Conservation (phyloP, 805 yeast genomes). For the Barnettozyma siamensis region DNA sequence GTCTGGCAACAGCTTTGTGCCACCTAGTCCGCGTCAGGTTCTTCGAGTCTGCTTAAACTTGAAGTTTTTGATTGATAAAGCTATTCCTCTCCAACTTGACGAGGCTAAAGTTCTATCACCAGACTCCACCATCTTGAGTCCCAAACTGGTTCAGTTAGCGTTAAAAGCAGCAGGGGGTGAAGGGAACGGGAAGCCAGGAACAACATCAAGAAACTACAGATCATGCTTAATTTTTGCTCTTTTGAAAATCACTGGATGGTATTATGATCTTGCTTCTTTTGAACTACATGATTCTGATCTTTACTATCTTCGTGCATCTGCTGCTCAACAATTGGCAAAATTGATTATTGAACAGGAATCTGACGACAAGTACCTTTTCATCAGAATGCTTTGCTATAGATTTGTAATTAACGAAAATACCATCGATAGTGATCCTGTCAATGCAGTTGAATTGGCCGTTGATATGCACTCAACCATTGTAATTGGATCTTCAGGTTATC, state of each 20-base stretch:
- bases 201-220: slow-evolving; percentile 56
- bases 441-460: slow-evolving; percentile 78
- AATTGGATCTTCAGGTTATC: slow-evolving; percentile 77
- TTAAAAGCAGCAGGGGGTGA: slow-evolving; percentile 77
- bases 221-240: slow-evolving; percentile 66
- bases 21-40: slow-evolving; percentile 63
- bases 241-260: slow-evolving; percentile 77
- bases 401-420: slow-evolving; percentile 61
- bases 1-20: background rate
- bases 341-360: slow-evolving; percentile 56
- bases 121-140: slow-evolving; percentile 55
- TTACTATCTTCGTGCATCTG: slow-evolving; percentile 50
- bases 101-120: slow-evolving; percentile 44
- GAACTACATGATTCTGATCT: slow-evolving; percentile 68
- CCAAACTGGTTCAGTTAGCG: slow-evolving; percentile 52
- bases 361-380: slow-evolving; percentile 54
- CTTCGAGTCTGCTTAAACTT: slow-evolving; percentile 67
- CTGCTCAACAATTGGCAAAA: slow-evolving; percentile 74
- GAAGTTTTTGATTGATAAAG: slow-evolving; percentile 64
- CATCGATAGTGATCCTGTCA: slow-evolving; percentile 56
- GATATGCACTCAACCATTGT: slow-evolving; percentile 77
- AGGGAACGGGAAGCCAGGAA: slow-evolving; percentile 49
- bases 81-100: slow-evolving; percentile 62
- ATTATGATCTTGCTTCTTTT: slow-evolving; percentile 47
- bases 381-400: slow-evolving; percentile 72